These are phyloP conservation scores for Penicillium mononematosum DNA, from an alignment of 495 filamentous ascomycete species.

Conservation along the genomic window DNA sequence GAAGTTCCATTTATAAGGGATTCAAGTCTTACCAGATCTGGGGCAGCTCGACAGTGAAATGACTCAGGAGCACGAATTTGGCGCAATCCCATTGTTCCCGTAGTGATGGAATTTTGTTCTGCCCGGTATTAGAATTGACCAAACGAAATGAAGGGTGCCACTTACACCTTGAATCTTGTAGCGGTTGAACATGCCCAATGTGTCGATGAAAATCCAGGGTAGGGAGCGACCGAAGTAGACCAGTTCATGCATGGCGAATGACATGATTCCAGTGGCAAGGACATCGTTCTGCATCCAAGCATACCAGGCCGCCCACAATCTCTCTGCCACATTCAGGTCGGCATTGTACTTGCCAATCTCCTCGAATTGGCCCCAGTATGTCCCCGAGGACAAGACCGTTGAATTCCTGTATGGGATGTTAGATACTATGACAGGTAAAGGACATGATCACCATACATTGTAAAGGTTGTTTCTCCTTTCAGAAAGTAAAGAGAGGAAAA, in stretches of 20 bases:
- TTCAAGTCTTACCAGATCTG: conserved; percentile 78
- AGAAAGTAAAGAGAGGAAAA: not conserved
- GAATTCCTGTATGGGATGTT: conserved; percentile 48
- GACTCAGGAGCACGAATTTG: conserved; percentile 81
- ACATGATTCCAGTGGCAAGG: conserved; percentile 94
- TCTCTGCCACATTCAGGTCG: conserved; percentile 78
- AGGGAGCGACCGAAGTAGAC: conserved; percentile 92
- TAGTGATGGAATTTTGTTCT: conserved; percentile 87
- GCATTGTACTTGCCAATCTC: conserved; percentile 86
- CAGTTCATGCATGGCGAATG: conserved; percentile 89
- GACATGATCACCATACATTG: conserved; percentile 9
- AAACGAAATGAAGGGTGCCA: conserved; percentile 3
- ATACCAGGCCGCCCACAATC: conserved; percentile 93
- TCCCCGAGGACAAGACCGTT: conserved; percentile 54
- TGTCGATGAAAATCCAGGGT: conserved; percentile 92
- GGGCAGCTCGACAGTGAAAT: conserved; percentile 95
- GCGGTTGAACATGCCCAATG: conserved; percentile 78
- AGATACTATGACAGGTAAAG: not conserved
- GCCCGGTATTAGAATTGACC: not conserved
- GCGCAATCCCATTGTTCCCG: conserved; percentile 95
- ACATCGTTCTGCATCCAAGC: conserved; percentile 98
- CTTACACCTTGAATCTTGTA: conserved; percentile 91
- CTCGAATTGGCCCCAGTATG: conserved; percentile 80
- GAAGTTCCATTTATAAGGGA: not conserved
- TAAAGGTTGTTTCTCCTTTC: conserved; percentile 1